These are phyloP conservation scores for Tolypocladium tundrense DNA, from an alignment of 2,329 filamentous ascomycete genomes.

Conservation along the genomic window DNA sequence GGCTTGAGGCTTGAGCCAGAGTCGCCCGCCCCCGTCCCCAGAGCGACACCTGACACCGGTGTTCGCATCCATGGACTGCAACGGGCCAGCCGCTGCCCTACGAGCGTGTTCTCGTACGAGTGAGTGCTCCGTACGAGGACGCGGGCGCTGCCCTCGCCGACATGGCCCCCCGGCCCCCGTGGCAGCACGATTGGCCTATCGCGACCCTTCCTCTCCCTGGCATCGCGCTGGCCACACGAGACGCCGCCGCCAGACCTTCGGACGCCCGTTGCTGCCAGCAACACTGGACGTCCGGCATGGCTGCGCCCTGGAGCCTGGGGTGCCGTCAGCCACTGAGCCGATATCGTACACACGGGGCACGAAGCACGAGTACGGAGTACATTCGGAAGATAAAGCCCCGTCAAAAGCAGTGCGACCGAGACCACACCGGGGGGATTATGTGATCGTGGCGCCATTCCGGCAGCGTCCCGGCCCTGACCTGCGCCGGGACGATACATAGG, in stretches of 20 bases:
- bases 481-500: not conserved
- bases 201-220: constrained; percentile 1
- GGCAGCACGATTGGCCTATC: not conserved
- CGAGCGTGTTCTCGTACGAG: too few relatives aligned
- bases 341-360: not conserved
- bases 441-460: constrained; percentile 3
- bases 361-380: not conserved
- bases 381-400: constrained; percentile 3
- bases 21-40: not conserved
- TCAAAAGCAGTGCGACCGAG: constrained; percentile 1
- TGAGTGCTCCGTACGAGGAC: too few relatives aligned
- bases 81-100: not conserved
- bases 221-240: not conserved
- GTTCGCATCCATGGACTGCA: not conserved
- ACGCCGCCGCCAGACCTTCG: not conserved
- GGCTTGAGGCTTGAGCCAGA: not conserved
- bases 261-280: not conserved
- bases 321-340: not conserved
- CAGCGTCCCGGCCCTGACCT: not conserved
- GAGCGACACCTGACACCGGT: not conserved
- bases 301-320: not conserved
- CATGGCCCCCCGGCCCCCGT: not conserved
- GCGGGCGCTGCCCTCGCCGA: not conserved
- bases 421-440: not conserved
- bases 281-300: not conserved